phyloP scores from a whole-genome alignment of 208 protist species.

The Acanthamoeba lugdunensis region DNA sequence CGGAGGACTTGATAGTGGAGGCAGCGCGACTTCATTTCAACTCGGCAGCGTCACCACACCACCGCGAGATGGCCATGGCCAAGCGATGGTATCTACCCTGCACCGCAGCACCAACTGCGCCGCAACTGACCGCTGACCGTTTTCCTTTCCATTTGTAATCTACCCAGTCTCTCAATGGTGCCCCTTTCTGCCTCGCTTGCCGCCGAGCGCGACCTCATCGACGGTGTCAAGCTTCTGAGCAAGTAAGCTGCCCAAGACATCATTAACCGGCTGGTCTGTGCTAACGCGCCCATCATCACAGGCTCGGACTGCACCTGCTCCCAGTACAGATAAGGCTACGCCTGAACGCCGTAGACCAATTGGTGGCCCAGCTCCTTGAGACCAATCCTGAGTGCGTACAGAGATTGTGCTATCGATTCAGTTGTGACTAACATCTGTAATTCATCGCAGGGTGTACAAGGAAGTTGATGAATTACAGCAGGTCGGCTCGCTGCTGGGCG shows the following conservation, averaged over 20 bases:
- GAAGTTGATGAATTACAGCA: constrained; percentile 11
- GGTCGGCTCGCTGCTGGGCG: constrained; percentile 13
- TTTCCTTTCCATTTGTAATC: background rate
- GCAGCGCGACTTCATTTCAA: constrained; percentile 44
- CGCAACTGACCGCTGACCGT: background rate
- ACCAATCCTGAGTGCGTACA: background rate
- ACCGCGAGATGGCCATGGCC: constrained; percentile 55
- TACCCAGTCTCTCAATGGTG: constrained; percentile 28
- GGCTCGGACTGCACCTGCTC: constrained; percentile 4
- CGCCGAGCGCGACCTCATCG: constrained; percentile 53
- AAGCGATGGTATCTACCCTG: background rate
- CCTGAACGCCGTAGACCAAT: constrained; percentile 22
- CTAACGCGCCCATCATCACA: background rate
- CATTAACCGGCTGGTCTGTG: background rate
- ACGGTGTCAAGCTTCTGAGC: constrained; percentile 2
- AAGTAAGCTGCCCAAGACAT: background rate
- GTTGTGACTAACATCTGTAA: background rate
- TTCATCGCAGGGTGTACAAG: constrained; percentile 12
- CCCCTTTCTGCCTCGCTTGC: constrained; percentile 13
- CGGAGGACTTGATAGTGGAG: constrained; percentile 14
- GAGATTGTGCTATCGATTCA: background rate
- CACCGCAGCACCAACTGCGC: background rate
- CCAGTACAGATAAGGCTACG: constrained; percentile 40
- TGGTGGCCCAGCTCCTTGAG: constrained; percentile 51
- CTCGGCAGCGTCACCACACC: constrained; percentile 19